phyloP scores from a whole-genome alignment of 2,329 filamentous ascomycete genomes.

The Huntiella moniliformis region DNA sequence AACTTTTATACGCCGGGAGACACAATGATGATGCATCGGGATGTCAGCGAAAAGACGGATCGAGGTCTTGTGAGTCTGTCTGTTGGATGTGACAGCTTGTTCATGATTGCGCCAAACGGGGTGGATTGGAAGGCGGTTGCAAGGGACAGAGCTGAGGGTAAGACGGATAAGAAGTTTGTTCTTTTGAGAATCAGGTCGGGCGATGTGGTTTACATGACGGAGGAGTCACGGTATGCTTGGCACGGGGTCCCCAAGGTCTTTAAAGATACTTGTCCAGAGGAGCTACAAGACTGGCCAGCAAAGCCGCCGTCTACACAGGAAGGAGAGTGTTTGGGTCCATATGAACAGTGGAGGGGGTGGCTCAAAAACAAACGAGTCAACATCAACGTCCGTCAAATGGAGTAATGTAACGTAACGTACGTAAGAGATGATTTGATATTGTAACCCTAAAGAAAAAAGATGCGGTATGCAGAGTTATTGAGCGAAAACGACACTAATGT shows the following conservation, averaged over 20 bases:
- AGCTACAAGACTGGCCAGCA: constrained; percentile 57
- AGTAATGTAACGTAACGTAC: constrained; percentile 19
- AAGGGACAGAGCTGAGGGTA: not conserved
- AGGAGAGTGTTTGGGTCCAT: constrained; percentile 24
- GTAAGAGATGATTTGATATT: too few relatives aligned
- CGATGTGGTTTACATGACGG: constrained; percentile 79
- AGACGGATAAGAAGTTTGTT: constrained; percentile 28
- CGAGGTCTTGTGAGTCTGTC: constrained; percentile 69
- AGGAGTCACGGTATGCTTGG: constrained; percentile 72
- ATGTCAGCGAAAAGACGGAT: constrained; percentile 73
- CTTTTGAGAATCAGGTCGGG: constrained; percentile 59
- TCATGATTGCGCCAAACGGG: constrained; percentile 56
- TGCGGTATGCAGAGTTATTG: too few relatives aligned
- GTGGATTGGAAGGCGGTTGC: constrained; percentile 13
- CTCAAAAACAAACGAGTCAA: constrained; percentile 79
- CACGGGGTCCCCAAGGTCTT: constrained; percentile 85
- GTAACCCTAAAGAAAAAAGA: too few relatives aligned
- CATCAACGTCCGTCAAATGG: constrained; percentile 83
- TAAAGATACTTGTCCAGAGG: constrained; percentile 56
- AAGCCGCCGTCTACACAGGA: not conserved
- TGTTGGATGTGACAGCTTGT: constrained; percentile 76
- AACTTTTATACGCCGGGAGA: constrained; percentile 86
- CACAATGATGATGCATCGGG: constrained; percentile 79
- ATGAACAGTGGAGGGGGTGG: constrained; percentile 63
- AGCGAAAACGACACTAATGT: too few relatives aligned